These are phyloP conservation scores for Lantana camara DNA, from an alignment of 257 asterid species.

Conservation along the genomic window DNA sequence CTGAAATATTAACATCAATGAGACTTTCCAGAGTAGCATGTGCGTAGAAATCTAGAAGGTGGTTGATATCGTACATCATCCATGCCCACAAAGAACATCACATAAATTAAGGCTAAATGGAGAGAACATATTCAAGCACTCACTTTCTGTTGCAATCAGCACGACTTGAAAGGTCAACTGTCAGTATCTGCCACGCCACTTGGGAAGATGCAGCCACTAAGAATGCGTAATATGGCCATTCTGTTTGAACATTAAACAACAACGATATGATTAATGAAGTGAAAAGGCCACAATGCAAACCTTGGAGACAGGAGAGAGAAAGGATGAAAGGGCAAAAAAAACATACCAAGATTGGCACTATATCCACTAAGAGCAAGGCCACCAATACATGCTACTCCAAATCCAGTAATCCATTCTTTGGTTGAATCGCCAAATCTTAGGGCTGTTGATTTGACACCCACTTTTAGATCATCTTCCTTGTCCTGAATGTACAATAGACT, in stretches of 20 bases:
- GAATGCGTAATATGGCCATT: constrained; percentile 71
- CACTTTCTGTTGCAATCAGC: constrained; percentile 82
- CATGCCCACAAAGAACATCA: not conserved
- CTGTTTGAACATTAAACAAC: constrained; percentile 41
- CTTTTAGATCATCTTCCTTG: constrained; percentile 78
- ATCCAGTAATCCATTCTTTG: constrained; percentile 72
- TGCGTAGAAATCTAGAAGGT: not conserved
- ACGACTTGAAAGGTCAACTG: constrained; percentile 69
- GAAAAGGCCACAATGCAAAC: constrained; percentile 7
- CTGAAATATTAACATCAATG: not conserved
- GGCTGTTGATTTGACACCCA: constrained; percentile 94
- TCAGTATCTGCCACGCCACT: constrained; percentile 82
- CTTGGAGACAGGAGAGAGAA: not conserved
- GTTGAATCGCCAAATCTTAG: constrained; percentile 83
- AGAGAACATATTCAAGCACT: constrained; percentile 25
- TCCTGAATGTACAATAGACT: constrained; percentile 52
- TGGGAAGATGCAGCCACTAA: constrained; percentile 67
- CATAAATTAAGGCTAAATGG: not conserved
- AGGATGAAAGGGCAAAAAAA: not conserved
- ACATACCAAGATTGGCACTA: constrained; percentile 69
- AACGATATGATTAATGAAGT: constrained; percentile 8
- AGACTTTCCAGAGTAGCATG: constrained; percentile 1
- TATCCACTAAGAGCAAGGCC: constrained; percentile 77
- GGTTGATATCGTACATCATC: not conserved
- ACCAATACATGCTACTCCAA: constrained; percentile 78